phyloP scores from a whole-genome alignment of 2,329 filamentous ascomycete genomes.

The Microcyclospora pomicola region DNA sequence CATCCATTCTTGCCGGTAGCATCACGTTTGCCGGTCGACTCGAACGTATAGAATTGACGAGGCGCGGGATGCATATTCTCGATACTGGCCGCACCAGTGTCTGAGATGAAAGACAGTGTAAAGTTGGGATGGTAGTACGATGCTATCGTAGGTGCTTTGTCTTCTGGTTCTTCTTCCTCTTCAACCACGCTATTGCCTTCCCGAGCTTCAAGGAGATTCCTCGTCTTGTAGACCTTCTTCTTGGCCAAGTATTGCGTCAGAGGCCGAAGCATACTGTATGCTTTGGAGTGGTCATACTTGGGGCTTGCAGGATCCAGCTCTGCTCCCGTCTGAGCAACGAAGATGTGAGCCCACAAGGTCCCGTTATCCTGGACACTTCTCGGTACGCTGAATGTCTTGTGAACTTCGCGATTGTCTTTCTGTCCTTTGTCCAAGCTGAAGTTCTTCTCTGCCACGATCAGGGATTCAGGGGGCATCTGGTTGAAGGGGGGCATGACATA shows the following conservation, averaged over 20 bases:
- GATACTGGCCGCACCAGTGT: constrained; percentile 57
- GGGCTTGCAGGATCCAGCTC: constrained; percentile 60
- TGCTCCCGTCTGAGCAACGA: constrained; percentile 62
- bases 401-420: constrained; percentile 62
- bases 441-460: constrained; percentile 66
- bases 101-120: constrained; percentile 73
- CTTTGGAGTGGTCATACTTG: constrained; percentile 58
- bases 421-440: constrained; percentile 45
- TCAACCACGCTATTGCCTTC: constrained; percentile 33
- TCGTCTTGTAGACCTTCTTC: constrained; percentile 79
- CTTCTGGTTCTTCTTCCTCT: constrained; percentile 27
- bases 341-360: constrained; percentile 91
- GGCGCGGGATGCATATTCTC: constrained; percentile 56
- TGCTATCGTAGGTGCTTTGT: constrained; percentile 53
- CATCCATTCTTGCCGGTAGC: constrained; percentile 74
- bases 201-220: constrained; percentile 57
- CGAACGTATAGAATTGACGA: constrained; percentile 65
- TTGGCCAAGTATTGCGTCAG: constrained; percentile 81
- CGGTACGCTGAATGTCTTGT: constrained; percentile 66
- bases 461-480: constrained; percentile 48
- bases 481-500: constrained; percentile 55
- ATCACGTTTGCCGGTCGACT: constrained; percentile 69
- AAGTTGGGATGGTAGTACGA: constrained; percentile 95
- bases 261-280: constrained; percentile 72
- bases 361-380: constrained; percentile 75